Base-by-base conservation (phyloP, 2,329 filamentous ascomycete species). In the Monosporascus ibericus region DNA sequence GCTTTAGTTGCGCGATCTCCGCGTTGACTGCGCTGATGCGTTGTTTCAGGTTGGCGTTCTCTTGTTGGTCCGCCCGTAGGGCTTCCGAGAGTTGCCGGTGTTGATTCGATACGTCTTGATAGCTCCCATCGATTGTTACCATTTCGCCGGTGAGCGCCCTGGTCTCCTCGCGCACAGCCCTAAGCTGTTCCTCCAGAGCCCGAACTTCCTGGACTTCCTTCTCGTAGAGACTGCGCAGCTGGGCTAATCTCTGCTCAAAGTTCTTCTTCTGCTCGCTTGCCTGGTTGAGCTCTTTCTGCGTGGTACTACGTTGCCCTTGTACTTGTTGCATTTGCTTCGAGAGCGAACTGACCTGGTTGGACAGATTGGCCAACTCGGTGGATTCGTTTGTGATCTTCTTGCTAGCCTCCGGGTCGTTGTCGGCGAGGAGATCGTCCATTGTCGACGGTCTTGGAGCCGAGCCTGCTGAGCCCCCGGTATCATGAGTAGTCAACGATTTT, bases 251-350 rank as follows among this genome's bases (percentile, higher is more conserved):
- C 59, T 88, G 79, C 73, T 99, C 94, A 60, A 99, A 92, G 65
- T 95, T 92, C 62, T 88, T 87, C 75, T 96, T 97, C 69, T 97
- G 92, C 14, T 86, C 84, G 49, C 80, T 89, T 34, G 88, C 86
- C 64, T 92, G 89, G 55, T 81, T 88, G 49, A 97, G 74, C 54
- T 96, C 90, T 58, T 87, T 86, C 69, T 96, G 91, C 0, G 88
- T 87, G 2, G 83, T 82, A 5, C 76, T 81, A 57, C 91, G 87
- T 71, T 96, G 92, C 36, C 79, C 83, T 67, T 95, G 90, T 2
- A 96, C 87, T 60, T 92, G 90, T 66, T 96, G 90, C 84, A 95
- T 96, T 72, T 99, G 91, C 65, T 87, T 95, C 0, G 92, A 88
- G 51, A 99, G 73, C 2, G 88, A 92, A 34, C 90, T 86, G 58